Evolutionary conservation across 352 stramenopile genomes (phyloP), one percentile per base, ranked within the genome.

Genomic region (Albugo laibachii): DNA sequence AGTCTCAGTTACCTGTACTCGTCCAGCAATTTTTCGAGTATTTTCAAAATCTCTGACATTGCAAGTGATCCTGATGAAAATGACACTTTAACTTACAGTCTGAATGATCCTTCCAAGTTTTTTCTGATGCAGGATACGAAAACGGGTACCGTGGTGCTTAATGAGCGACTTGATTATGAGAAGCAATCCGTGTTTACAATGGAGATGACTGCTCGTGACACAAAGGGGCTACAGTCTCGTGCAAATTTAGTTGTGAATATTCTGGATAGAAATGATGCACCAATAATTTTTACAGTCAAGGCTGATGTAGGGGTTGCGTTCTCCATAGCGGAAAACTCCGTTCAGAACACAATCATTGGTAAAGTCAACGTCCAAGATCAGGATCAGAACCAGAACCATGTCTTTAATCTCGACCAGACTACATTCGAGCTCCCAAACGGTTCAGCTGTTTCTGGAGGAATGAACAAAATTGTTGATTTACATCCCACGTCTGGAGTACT

Each of bases 231-330:
- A 16, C 47, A 21, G 8, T 20, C 45, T 5, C 31, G 48, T 0
- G 43, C 42, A 0, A 48, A 35, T 3, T 13, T 64, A n/a, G 50
- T 45, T 16, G 45, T 64, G 2, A 19, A 56, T 10, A 39, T 64
- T 6, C 47, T 50, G 21, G 57, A 64, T 27, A 50, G 53, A 5
- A 64, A 64, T 11, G 57, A 64, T 24, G 41, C 54, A 3, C 57
- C 57, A 2, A 13, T 48, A 2, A 54, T 64, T 18, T 14, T 16
- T 0, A 47, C 49, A 16, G 19, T 11, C 13, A 31, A 31, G 3
- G 3, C 24, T 8, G 24, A 31, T 31, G 24, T 10, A 31, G 24
- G 24, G 24, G 24, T 31, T 31, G 27, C 24, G 0, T 39, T 64
- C 2, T 40, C 13, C 11, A 16, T 64, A 5, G 15, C 14, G 14